Evolutionary conservation across 192 early-diverging fungal genomes (phyloP), one percentile per base, ranked within the genome.

Genomic region (Umbelopsis sp.): DNA sequence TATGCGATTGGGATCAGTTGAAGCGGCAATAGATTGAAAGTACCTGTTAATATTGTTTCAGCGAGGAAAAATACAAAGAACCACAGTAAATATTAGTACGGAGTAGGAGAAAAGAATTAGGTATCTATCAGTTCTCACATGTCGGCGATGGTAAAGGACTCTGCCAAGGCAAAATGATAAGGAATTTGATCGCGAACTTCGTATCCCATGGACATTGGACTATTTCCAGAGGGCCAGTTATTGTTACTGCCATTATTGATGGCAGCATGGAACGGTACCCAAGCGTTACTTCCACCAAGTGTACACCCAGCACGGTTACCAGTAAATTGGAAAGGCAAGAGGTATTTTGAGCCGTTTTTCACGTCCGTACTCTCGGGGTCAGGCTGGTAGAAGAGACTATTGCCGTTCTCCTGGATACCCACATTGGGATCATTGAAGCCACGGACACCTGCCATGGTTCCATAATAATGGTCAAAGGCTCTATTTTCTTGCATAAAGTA

Each of bases 401-500:
- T 50, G 18, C 73, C 73, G 50, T 74, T 69, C 9, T 10, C 25
- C 64, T 74, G 73, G 5, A 74, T 69, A 2, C 52, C 68, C 22
- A 69, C 67, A 47, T 74, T 69, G n/a, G 73, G 73, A 30, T 74
- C 73, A 25, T 65, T 49, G 47, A 71, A 71, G 3, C 71, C 71
- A 20, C 71, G 46, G 18, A 71, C 71, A 44, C 71, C 71, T 15
- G 46, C 46, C 71, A 71, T 71, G 1, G 71, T 74, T 15, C 73
- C 73, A 50, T 68, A 68, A 46, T 69, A 74, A 44, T 69, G 44
- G 22, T 74, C 67, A 65, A 74, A 74, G 22, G 73, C n/a, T 13
- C 67, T 50, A 25, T 69, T 74, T 50, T 69, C 73, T 47, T 74
- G 73, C 73, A 74, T 74, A 33, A 74, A 74, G 27, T 69, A 74